These are phyloP conservation scores for Chalciporus chontae DNA, from an alignment of 768 basidiomycete genomes.

Conservation along the genomic window DNA sequence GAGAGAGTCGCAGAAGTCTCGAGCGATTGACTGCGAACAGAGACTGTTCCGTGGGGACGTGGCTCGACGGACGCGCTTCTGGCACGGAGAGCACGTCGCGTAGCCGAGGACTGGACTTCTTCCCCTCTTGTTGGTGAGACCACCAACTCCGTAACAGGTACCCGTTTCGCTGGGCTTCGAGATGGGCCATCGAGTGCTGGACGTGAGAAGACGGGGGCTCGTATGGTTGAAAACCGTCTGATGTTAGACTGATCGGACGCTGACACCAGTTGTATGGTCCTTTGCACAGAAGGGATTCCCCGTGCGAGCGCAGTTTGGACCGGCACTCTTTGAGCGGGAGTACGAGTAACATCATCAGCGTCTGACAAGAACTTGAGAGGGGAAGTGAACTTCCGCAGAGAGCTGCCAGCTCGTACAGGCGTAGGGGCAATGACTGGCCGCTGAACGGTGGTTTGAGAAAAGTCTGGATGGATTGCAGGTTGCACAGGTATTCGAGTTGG, in stretches of 20 bases:
- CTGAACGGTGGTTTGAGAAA: conserved; percentile 19
- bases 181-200: conserved; percentile 36
- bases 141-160: conserved; percentile 27
- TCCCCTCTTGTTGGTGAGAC: conserved; percentile 23
- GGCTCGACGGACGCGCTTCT: conserved; percentile 38
- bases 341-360: conserved; percentile 40
- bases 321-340: conserved; percentile 65
- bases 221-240: conserved; percentile 12
- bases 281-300: conserved; percentile 49
- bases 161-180: conserved; percentile 35
- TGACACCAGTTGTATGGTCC: conserved; percentile 35
- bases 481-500: conserved; percentile 14
- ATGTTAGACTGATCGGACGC: conserved; percentile 18
- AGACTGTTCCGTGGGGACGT: conserved; percentile 9
- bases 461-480: conserved; percentile 12
- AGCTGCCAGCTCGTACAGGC: conserved; percentile 19
- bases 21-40: conserved; percentile 29
- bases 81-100: conserved; percentile 18
- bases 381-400: conserved; percentile 16
- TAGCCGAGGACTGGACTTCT: conserved; percentile 13
- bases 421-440: conserved; percentile 30
- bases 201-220: conserved; percentile 39
- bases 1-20: conserved; percentile 17
- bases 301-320: conserved; percentile 49
- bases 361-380: conserved; percentile 35